Evolutionary conservation across 2,329 filamentous ascomycete genomes (phyloP), one percentile per base, ranked within the genome.

Genomic region (Botrytis tulipae): DNA sequence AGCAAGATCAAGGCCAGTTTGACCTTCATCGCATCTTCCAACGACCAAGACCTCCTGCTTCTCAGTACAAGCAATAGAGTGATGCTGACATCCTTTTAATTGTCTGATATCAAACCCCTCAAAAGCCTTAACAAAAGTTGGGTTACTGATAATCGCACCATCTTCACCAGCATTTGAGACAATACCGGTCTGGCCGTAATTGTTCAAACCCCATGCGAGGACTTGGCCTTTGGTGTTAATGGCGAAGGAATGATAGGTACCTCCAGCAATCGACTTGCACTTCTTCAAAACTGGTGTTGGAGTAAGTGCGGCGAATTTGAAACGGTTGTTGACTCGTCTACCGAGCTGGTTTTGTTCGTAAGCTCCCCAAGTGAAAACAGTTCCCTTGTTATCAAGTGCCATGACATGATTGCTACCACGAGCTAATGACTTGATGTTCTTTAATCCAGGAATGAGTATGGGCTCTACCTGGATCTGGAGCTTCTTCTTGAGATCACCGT

Each of bases 121-220:
- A 9, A 73, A 54, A 6, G 32, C 40, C 29, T 54, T 40, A 22
- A 73, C 60, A 12, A 62, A 14, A 6, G 67, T 73, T 25, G 72
- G 72, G 10, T 35, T 66, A 20, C 3, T 18, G 9, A 92, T 86
- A 69, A 97, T 87, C 75, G 91, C 89, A 48, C 91, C 91, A 76
- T 92, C 89, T 73, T 91, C 88, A 46, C 90, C 91, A 22, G 88
- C 90, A 71, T 87, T 85, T 61, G 89, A 86, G 25, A 85, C 84
- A 74, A 91, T 86, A 51, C 92, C 93, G 25, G 92, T 93, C 84
- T 97, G 91, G 76, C 91, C 92, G 82, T 93, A 97, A 83, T 92
- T 94, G 86, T 97, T 97, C 44, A 95, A 85, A 37, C 94, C 94
- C 93, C 94, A 97, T 0, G 90, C 88, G 83, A 90, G 96, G 46